Conservation (phyloP, 805 yeast species). For the Saccharomyces jurei region DNA sequence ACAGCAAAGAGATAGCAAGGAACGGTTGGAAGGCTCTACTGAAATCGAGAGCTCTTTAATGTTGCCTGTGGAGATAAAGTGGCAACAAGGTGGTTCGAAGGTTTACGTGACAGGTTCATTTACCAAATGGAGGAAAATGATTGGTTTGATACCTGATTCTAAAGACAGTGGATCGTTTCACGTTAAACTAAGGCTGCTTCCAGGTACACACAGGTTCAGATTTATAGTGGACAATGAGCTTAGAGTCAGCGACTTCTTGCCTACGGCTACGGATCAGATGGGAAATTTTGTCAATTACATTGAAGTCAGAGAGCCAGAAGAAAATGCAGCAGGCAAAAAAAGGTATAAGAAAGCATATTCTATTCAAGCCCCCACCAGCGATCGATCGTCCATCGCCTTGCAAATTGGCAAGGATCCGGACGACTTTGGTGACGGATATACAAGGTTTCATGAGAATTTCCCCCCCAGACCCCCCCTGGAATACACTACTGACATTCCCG, state of each 20-base stretch:
- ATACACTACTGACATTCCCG: constrained; percentile 66
- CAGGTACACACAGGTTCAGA: constrained; percentile 88
- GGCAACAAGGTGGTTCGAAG: constrained; percentile 95
- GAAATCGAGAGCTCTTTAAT: constrained; percentile 5
- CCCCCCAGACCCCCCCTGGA: constrained; percentile 21
- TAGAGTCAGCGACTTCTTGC: constrained; percentile 76
- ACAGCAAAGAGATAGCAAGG: background rate
- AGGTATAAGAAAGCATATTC: background rate
- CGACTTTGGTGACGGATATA: constrained; percentile 77
- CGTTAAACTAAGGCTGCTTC: constrained; percentile 69
- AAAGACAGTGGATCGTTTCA: constrained; percentile 37
- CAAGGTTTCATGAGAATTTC: constrained; percentile 64
- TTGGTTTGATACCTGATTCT: constrained; percentile 52
- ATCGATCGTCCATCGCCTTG: constrained; percentile 45
- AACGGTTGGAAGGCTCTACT: background rate
- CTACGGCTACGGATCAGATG: constrained; percentile 96
- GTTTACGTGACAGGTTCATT: constrained; percentile 96
- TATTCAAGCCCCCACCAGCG: constrained; percentile 20
- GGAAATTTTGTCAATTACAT: constrained; percentile 91
- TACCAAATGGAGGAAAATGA: constrained; percentile 98
- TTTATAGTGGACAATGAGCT: constrained; percentile 92
- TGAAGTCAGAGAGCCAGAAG: constrained; percentile 42
- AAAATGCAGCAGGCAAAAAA: constrained; percentile 4
- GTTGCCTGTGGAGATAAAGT: constrained; percentile 60
- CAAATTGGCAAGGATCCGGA: constrained; percentile 35